phyloP scores from a whole-genome alignment of 192 early-diverging fungal genomes.

The Helicostylum pulchrum region DNA sequence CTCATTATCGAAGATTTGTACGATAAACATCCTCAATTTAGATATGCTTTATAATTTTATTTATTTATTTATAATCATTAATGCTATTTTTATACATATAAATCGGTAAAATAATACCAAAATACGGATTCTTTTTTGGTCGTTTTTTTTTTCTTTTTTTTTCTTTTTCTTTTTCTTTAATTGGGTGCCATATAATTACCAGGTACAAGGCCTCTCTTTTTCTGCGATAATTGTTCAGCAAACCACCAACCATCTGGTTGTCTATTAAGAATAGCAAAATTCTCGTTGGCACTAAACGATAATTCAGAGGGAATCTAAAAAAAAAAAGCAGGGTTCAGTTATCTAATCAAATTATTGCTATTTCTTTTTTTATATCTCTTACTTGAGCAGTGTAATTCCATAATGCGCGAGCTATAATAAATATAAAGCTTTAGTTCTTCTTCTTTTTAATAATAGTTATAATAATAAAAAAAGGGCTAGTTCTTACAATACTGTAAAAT shows the following conservation, averaged over 20 bases:
- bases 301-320: constrained; percentile 14
- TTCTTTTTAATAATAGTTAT: background rate
- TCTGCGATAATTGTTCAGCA: constrained; percentile 8
- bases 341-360: background rate
- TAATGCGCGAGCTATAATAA: constrained; percentile 7
- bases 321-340: too few species aligned
- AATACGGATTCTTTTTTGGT: too few species aligned
- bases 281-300: constrained; percentile 8
- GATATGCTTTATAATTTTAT: constrained; percentile 8
- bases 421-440: background rate
- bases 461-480: background rate
- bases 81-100: too few species aligned
- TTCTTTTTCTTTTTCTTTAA: background rate
- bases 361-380: background rate
- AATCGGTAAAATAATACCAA: too few species aligned
- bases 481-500: constrained; percentile 13
- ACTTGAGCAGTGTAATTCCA: constrained; percentile 11
- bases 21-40: constrained; percentile 14
- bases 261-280: constrained; percentile 22
- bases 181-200: constrained; percentile 22
- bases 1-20: constrained; percentile 2
- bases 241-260: constrained; percentile 25
- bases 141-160: too few species aligned
- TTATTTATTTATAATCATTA: constrained; percentile 1
- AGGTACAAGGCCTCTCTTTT: constrained; percentile 16